phyloP scores from a whole-genome alignment of 768 basidiomycete species.

The Mrakia gelida region DNA sequence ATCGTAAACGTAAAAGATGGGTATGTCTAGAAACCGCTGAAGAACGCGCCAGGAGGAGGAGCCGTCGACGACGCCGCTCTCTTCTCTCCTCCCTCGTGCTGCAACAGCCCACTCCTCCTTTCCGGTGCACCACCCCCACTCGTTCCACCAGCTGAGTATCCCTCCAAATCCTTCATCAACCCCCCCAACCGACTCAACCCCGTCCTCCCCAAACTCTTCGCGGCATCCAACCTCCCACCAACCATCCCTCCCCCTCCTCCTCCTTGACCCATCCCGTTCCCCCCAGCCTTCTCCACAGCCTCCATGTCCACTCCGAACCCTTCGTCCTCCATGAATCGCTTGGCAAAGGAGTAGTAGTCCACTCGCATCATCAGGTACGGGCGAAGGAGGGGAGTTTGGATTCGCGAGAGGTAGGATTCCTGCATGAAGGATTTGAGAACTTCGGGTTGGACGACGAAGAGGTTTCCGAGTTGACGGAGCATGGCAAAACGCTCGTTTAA shows the following conservation, averaged over 20 bases:
- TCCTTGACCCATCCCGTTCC: neutral
- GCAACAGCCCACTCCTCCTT: neutral
- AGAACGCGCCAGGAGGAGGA: neutral
- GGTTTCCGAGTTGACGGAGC: slow-evolving; percentile 91
- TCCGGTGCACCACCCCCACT: too few species aligned
- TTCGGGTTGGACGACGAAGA: slow-evolving; percentile 93
- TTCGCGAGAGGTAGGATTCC: slow-evolving; percentile 79
- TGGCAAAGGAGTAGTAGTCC: slow-evolving; percentile 61
- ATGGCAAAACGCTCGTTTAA: slow-evolving; percentile 96
- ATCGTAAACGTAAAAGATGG: neutral
- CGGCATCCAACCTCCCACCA: neutral
- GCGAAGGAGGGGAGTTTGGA: slow-evolving; percentile 76
- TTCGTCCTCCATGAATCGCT: slow-evolving; percentile 30
- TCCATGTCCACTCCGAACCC: slow-evolving; percentile 29
- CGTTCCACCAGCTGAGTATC: neutral
- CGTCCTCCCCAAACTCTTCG: neutral
- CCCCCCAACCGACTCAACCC: slow-evolving; percentile 20
- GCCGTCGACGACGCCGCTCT: neutral
- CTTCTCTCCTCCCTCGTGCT: neutral
- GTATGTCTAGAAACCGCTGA: neutral
- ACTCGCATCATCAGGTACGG: slow-evolving; percentile 86
- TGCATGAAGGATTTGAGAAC: slow-evolving; percentile 92
- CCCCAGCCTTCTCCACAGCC: neutral
- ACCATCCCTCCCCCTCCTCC: slow-evolving; percentile 1
- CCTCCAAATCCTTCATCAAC: slow-evolving; percentile 20